These are phyloP conservation scores for Vinca minor DNA, from an alignment of 257 asterid species.

Conservation along the genomic window DNA sequence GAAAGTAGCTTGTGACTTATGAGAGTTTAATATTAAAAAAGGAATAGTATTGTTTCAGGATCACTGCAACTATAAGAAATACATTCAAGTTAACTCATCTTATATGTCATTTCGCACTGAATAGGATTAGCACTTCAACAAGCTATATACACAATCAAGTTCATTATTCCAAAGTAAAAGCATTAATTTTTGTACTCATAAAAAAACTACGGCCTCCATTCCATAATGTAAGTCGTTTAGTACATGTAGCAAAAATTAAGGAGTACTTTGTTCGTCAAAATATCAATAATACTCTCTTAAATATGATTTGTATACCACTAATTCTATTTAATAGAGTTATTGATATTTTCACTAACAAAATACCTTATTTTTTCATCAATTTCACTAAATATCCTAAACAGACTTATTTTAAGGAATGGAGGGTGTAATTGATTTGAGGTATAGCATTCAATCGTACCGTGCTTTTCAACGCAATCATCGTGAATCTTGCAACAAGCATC, in stretches of 20 bases:
- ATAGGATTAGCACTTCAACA: not conserved
- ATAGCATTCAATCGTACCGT: conserved; percentile 34
- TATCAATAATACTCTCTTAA: too few species aligned
- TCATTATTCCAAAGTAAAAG: not conserved
- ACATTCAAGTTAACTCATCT: not conserved
- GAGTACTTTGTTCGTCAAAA: too few species aligned
- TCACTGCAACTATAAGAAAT: not conserved
- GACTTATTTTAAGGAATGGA: too few species aligned
- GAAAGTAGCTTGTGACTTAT: not conserved
- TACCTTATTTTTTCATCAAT: too few species aligned
- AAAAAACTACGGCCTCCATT: too few species aligned
- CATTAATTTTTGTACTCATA: too few species aligned
- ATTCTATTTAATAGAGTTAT: too few species aligned
- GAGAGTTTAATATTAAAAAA: not conserved
- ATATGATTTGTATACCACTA: too few species aligned
- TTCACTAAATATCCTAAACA: too few species aligned
- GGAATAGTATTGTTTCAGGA: not conserved
- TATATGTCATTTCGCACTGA: not conserved
- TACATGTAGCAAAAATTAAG: too few species aligned
- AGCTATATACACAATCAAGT: not conserved
- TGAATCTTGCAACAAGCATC: conserved; percentile 88
- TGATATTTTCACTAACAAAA: too few species aligned
- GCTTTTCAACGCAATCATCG: conserved; percentile 66
- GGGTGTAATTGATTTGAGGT: not conserved
- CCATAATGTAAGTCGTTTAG: too few species aligned